Conservation (phyloP, 2,329 filamentous ascomycete genomes). For the Clonostachys chloroleuca region DNA sequence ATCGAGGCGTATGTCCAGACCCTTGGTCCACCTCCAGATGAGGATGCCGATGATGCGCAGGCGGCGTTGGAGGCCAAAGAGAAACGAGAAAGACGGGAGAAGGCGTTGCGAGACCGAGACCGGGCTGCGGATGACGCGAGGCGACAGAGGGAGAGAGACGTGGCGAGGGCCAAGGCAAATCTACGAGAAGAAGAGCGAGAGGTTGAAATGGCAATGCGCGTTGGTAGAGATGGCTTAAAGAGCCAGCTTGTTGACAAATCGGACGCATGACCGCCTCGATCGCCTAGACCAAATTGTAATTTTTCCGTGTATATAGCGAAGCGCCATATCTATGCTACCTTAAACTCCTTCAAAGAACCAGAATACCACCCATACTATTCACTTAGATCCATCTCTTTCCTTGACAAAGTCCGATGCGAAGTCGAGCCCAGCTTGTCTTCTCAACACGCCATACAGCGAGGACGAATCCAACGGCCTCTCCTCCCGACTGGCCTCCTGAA, state of each 20-base stretch:
- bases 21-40: constrained; percentile 54
- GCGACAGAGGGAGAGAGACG: constrained; percentile 50
- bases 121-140: constrained; percentile 59
- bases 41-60: constrained; percentile 27
- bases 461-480: constrained; percentile 39
- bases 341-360: too few species aligned
- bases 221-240: constrained; percentile 62
- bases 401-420: constrained; percentile 35
- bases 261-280: constrained; percentile 6
- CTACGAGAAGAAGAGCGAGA: constrained; percentile 65
- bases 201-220: constrained; percentile 63
- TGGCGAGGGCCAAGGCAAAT: constrained; percentile 56
- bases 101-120: constrained; percentile 63
- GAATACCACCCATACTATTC: background rate
- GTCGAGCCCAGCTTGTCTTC: constrained; percentile 31
- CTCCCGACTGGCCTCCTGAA: constrained; percentile 31
- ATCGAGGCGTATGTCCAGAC: constrained; percentile 63
- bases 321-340: too few species aligned
- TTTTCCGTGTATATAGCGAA: too few species aligned
- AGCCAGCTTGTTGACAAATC: constrained; percentile 44
- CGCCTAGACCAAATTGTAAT: background rate
- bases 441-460: constrained; percentile 42
- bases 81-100: constrained; percentile 56
- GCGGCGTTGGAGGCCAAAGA: constrained; percentile 48
- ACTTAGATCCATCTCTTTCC: constrained; percentile 12